Evolutionary conservation across 2,329 filamentous ascomycete genomes (phyloP), one percentile per base, ranked within the genome.

Genomic region (Talaromyces rugulosus): DNA sequence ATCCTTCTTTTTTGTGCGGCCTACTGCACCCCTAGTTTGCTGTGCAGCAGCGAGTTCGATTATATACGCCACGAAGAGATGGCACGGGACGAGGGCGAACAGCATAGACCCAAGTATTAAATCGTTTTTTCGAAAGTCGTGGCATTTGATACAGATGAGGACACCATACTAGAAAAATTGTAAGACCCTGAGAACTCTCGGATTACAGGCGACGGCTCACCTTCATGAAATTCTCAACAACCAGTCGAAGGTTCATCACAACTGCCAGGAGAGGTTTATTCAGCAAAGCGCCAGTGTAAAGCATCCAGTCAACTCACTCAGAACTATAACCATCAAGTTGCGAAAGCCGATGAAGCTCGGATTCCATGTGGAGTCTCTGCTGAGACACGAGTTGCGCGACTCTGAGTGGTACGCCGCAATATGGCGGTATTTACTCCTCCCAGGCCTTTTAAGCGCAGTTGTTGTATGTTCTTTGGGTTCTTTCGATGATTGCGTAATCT

Each of bases 211-310:
- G 36, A 47, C 31, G 23, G 4, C 62, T 64, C 73, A 91, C 91
- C 84, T 97, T 97, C 81, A 94, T 91, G 68, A 94, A 91, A 73
- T 99, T 99, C 77, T 98, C 95, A 72, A 99, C 92, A 80, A 98
- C 91, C 70, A 99, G 83, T 66, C 95, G 88, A 58, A 99, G 78
- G 74, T 99, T 99, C 70, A 93, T 95, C 56, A 94, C 92, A 71
- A 98, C 91, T 92, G 68, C 33, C 64, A 51, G n/a, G 50, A 58
- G 44, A 14, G 36, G 40, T 33, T 18, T 4, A 55, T 58, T 68
- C 47, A 69, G 65, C 36, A 34, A 58, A 59, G 2, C n/a, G 27
- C 30, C 5, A 11, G 3, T 12, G n/a, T 27, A 6, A 16, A n/a
- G 5, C 16, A 40, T 23, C 12, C 28, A 9, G 42, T 16, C 18